Percentiles rank a stretch among this genome's conserved stretches.
These are phyloP conservation scores for Logfia minima DNA, from an alignment of 129 eudicot species.

Conservation along the genomic window DNA sequence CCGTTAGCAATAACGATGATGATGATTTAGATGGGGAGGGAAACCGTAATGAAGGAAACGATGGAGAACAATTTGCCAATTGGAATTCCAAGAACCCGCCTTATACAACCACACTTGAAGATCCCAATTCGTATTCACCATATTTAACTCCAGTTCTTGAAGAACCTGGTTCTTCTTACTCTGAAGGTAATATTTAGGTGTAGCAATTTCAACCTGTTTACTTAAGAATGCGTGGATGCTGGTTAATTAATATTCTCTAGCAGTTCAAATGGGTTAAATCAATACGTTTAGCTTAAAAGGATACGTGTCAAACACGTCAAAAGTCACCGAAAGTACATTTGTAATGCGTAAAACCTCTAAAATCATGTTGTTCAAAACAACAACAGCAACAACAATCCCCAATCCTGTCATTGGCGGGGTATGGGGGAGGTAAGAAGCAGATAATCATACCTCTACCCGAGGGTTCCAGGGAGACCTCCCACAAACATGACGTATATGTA, in stretches of 20 bases:
- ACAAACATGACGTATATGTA: no score
- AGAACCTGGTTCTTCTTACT: conserved; percentile 88
- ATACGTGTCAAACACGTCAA: not conserved
- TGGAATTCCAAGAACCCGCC: conserved; percentile 60
- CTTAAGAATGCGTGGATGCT: not conserved
- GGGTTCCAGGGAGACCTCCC: no score
- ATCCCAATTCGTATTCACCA: conserved; percentile 73
- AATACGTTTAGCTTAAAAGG: not conserved
- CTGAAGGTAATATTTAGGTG: conserved; percentile 63
- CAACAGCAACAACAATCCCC: no score
- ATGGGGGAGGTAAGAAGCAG: no score
- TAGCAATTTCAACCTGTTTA: conserved; percentile 3
- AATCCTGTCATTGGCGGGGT: no score
- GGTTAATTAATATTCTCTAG: not conserved
- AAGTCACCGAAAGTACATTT: not conserved
- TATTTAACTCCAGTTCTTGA: conserved; percentile 85
- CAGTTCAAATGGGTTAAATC: not conserved
- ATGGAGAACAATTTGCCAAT: conserved; percentile 49
- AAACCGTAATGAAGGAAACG: conserved; percentile 50
- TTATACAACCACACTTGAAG: conserved; percentile 50
- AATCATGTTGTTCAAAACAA: not conserved
- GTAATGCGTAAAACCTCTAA: not conserved
- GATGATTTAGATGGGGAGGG: conserved; percentile 51
- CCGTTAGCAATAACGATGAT: conserved; percentile 54
- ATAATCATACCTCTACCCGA: no score